These are phyloP conservation scores for Asclepias syriaca DNA, from an alignment of 257 asterid species.

Conservation along the genomic window DNA sequence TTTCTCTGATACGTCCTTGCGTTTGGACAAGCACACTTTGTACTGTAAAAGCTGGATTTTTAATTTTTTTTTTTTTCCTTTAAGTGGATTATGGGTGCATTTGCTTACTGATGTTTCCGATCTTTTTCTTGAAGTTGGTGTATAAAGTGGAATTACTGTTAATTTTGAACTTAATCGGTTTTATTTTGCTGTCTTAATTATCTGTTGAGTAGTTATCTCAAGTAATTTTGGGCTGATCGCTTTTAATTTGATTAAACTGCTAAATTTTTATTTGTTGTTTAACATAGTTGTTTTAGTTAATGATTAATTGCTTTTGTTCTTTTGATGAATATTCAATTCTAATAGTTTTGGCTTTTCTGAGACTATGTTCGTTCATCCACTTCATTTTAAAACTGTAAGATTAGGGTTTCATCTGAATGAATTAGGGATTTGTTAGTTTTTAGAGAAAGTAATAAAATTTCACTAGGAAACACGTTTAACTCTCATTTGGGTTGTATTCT, in stretches of 20 bases:
- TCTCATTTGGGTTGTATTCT: background rate
- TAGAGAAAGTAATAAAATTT: background rate
- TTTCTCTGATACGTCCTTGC: background rate
- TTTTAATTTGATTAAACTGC: constrained; percentile 9
- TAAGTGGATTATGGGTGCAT: background rate
- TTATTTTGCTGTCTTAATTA: background rate
- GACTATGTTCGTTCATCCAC: background rate
- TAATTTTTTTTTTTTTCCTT: constrained; percentile 1
- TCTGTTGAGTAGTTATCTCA: constrained; percentile 13
- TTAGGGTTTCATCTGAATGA: constrained; percentile 26
- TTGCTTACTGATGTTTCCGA: constrained; percentile 20
- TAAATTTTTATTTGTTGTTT: constrained; percentile 1
- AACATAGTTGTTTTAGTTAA: background rate
- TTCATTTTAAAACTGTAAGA: background rate
- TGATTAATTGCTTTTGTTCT: background rate
- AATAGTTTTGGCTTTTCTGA: background rate
- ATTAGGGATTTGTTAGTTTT: constrained; percentile 7
- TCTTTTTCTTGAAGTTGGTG: constrained; percentile 26
- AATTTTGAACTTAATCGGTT: constrained; percentile 21
- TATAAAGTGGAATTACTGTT: constrained; percentile 17
- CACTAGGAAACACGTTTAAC: background rate
- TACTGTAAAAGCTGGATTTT: constrained; percentile 13
- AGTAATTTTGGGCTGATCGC: constrained; percentile 36
- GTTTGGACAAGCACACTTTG: background rate
- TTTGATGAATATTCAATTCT: background rate